A percentile compares a stretch with the other conserved stretches of the same genome.
These are phyloP conservation scores for Globisporangium canariense DNA, from an alignment of 352 stramenopile genomes.

Conservation along the genomic window DNA sequence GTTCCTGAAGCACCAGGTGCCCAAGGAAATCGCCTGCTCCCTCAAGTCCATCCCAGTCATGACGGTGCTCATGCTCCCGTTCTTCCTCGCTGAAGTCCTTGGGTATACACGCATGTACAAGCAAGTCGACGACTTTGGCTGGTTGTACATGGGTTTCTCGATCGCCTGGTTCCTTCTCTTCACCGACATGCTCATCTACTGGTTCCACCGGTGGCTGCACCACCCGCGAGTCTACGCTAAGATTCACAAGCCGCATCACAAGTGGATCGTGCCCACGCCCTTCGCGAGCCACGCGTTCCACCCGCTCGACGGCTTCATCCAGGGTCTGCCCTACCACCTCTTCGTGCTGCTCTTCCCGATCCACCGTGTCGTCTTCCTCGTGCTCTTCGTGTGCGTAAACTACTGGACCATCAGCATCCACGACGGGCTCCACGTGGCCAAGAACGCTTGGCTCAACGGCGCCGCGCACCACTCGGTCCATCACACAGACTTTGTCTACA, in stretches of 20 bases:
- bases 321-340: constrained; percentile 65
- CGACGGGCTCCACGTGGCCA: constrained; percentile 49
- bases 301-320: constrained; percentile 66
- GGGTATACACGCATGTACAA: constrained; percentile 55
- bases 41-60: constrained; percentile 62
- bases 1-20: constrained; percentile 62
- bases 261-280: constrained; percentile 66
- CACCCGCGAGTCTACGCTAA: constrained; percentile 55
- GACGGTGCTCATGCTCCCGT: constrained; percentile 57
- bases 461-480: constrained; percentile 62
- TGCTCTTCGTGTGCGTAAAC: constrained; percentile 60
- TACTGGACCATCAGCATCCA: constrained; percentile 84
- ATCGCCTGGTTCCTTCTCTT: constrained; percentile 62
- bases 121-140: constrained; percentile 36
- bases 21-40: constrained; percentile 46
- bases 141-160: constrained; percentile 39
- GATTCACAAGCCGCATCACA: constrained; percentile 77
- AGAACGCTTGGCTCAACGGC: constrained; percentile 65
- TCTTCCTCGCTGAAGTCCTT: constrained; percentile 60
- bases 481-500: constrained; percentile 67
- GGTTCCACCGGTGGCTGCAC: constrained; percentile 73
- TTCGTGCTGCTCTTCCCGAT: constrained; percentile 68
- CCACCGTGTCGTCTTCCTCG: constrained; percentile 55
- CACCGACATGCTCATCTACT: constrained; percentile 82
- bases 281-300: constrained; percentile 77